Conservation (phyloP, 495 filamentous ascomycete species). For the Aspergillus steynii region DNA sequence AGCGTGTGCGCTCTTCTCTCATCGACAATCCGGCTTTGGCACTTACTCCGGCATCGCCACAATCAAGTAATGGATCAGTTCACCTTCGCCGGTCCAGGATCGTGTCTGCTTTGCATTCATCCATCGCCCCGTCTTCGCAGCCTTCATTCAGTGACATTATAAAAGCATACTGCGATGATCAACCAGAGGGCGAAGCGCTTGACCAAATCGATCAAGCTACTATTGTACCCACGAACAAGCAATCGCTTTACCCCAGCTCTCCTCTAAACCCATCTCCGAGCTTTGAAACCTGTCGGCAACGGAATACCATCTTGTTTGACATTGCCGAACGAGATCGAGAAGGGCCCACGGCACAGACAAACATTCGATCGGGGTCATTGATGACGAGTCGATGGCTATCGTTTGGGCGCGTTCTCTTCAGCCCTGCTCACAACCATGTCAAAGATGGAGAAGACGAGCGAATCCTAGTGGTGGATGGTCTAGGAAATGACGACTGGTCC, state of each 20-base stretch:
- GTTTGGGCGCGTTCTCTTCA: constrained; percentile 93
- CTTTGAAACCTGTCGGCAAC: constrained; percentile 33
- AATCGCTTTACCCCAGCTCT: constrained; percentile 32
- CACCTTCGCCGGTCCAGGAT: constrained; percentile 44
- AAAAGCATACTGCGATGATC: neutral
- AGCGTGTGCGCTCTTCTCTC: constrained; percentile 9
- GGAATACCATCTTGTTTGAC: constrained; percentile 45
- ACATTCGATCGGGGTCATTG: constrained; percentile 77
- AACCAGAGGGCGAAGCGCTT: neutral
- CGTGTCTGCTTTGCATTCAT: constrained; percentile 41
- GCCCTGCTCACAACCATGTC: constrained; percentile 81
- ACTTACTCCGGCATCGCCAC: constrained; percentile 26
- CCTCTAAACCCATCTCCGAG: constrained; percentile 28
- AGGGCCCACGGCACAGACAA: constrained; percentile 69
- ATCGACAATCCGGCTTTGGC: constrained; percentile 21
- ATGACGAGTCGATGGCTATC: constrained; percentile 87
- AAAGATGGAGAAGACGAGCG: constrained; percentile 58
- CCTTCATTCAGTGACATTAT: constrained; percentile 42
- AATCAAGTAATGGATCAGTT: constrained; percentile 35
- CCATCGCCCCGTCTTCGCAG: constrained; percentile 40
- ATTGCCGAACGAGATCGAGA: constrained; percentile 58
- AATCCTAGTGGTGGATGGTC: constrained; percentile 88
- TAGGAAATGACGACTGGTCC: constrained; percentile 94
- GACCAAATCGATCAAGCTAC: constrained; percentile 2
- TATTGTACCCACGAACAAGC: constrained; percentile 19